Evolutionary conservation across 345 rosid species (phyloP).

Genomic region (Bruguiera parviflora): DNA sequence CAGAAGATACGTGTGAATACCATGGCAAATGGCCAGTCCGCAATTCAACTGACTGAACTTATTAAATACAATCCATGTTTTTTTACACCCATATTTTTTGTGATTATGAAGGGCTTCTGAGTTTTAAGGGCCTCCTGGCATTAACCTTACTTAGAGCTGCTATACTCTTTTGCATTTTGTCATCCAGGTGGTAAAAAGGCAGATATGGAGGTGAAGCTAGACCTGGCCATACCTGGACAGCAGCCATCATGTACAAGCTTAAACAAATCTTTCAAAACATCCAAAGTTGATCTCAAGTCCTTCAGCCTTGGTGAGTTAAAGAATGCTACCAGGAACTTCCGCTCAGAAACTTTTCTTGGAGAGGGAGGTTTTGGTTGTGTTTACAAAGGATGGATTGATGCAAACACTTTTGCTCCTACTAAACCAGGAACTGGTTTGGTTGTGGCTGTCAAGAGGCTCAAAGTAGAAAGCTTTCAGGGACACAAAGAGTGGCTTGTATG

Average conservation of each 20-base stretch:
- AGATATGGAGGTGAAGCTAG: slow-evolving; percentile 16
- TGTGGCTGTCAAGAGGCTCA: slow-evolving; percentile 64
- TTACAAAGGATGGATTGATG: slow-evolving; percentile 66
- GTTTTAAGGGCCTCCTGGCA: background rate
- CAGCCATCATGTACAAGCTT: slow-evolving; percentile 21
- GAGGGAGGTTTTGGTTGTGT: slow-evolving; percentile 75
- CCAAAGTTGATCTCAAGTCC: slow-evolving; percentile 42
- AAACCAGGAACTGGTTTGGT: slow-evolving; percentile 52
- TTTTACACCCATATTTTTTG: background rate
- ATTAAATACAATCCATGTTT: background rate
- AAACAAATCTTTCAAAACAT: slow-evolving; percentile 16
- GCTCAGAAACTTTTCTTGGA: slow-evolving; percentile 50
- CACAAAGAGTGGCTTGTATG: slow-evolving; percentile 81
- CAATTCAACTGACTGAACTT: background rate
- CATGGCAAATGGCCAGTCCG: background rate
- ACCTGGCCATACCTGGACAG: slow-evolving; percentile 11
- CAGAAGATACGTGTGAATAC: background rate
- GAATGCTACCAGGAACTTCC: slow-evolving; percentile 56
- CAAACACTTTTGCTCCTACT: slow-evolving; percentile 47
- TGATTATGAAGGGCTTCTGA: background rate
- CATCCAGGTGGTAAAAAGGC: slow-evolving; percentile 31
- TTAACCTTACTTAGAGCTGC: background rate
- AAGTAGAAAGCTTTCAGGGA: slow-evolving; percentile 64
- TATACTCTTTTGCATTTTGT: background rate
- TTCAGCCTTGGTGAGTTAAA: slow-evolving; percentile 52